phyloP scores from a whole-genome alignment of 202 grass and related monocot genomes.

The Dendrocalamus latiflorus region DNA sequence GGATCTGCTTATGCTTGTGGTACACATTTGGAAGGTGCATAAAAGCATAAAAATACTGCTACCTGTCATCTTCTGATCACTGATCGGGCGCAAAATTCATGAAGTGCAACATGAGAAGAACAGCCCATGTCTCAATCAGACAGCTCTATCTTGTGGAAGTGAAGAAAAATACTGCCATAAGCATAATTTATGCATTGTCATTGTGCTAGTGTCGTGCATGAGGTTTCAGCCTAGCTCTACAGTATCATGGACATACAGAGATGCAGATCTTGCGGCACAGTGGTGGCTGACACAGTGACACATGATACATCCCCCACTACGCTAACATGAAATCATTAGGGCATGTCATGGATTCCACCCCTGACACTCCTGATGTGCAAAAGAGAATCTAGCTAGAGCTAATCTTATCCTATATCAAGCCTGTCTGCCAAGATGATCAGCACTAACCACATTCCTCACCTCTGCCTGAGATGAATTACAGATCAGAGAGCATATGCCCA shows the following conservation, averaged over 20 bases:
- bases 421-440: slow-evolving; percentile 17
- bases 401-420: slow-evolving; percentile 9
- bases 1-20: slow-evolving; percentile 7
- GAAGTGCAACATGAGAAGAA: background rate
- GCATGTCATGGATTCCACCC: slow-evolving; percentile 16
- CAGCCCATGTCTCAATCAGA: background rate
- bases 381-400: slow-evolving; percentile 18
- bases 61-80: background rate
- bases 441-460: background rate
- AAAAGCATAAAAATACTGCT: background rate
- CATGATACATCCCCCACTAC: background rate
- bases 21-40: slow-evolving; percentile 9
- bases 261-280: background rate
- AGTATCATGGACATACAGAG: background rate
- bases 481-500: slow-evolving; percentile 12
- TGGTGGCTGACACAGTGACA: background rate
- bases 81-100: background rate
- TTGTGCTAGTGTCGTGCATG: background rate
- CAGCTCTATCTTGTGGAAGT: background rate
- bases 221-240: background rate
- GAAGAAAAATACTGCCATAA: background rate
- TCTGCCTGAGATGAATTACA: background rate
- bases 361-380: background rate
- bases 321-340: background rate
- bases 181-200: background rate